phyloP scores from a whole-genome alignment of 2,329 filamentous ascomycete genomes.

The Amauroascus verrucosus region DNA sequence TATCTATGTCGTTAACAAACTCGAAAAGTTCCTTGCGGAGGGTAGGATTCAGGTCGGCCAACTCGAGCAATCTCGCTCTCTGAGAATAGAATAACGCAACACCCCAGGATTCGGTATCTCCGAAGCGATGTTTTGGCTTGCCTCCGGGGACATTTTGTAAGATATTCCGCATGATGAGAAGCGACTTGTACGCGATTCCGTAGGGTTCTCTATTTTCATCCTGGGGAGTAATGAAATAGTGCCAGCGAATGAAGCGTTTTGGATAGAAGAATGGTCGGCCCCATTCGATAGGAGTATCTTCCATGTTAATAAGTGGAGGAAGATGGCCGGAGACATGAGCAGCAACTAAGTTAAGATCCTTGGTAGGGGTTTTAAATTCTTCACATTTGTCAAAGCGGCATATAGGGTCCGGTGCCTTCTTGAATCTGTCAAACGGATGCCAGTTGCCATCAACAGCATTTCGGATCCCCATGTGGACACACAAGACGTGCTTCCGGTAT shows the following conservation, averaged over 20 bases:
- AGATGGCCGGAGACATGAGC: conserved; percentile 29
- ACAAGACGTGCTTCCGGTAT: conserved; percentile 35
- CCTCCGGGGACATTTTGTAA: conserved; percentile 34
- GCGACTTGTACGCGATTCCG: conserved; percentile 40
- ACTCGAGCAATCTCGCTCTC: conserved; percentile 30
- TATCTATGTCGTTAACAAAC: conserved; percentile 31
- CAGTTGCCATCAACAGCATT: conserved; percentile 7
- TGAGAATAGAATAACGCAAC: conserved; percentile 29
- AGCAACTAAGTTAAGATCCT: conserved; percentile 30
- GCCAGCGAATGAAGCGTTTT: conserved; percentile 32
- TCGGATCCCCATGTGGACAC: conserved; percentile 32
- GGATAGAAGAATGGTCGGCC: conserved; percentile 32
- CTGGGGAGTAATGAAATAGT: conserved; percentile 33
- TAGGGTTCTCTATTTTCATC: conserved; percentile 36
- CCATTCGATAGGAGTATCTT: conserved; percentile 18
- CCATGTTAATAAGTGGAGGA: conserved; percentile 15
- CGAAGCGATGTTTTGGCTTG: conserved; percentile 5
- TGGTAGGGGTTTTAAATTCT: conserved; percentile 27
- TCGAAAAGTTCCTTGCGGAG: conserved; percentile 36
- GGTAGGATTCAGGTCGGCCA: conserved; percentile 34
- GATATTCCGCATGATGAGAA: conserved; percentile 39
- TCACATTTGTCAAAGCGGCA: conserved; percentile 34
- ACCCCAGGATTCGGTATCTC: conserved; percentile 11
- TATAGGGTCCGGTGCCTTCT: conserved; percentile 19
- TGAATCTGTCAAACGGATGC: conserved; percentile 5